Base-by-base conservation (phyloP, 176 grass and related monocot species). In the Coix lacrymajobi region DNA sequence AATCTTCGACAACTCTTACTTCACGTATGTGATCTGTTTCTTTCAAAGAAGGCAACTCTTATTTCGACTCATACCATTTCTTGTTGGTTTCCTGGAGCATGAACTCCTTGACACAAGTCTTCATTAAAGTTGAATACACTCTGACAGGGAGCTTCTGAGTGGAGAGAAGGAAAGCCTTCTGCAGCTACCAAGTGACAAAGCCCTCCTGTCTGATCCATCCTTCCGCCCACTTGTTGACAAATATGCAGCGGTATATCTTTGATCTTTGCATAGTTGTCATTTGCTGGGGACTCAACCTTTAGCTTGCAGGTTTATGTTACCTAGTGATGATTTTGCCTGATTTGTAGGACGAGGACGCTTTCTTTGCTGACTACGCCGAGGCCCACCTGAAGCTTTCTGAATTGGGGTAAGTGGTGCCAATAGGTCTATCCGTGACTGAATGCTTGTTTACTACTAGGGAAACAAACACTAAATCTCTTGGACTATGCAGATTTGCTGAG, bases 371-470 rank as follows among this genome's bases (percentile, higher is more conserved):
- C 63, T 97, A 97, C 8, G 73, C 86, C 1, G 91, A 97, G 85
- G 91, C 94, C 36, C 94, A 97, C 80, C 67, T 89, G 39, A 97
- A 97, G 81, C 94, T 97, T 46, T 97, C 94, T 12, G 94, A 97
- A 80, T 43, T 97, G 70, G 94, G 94, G 94, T 93, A 87, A 82
- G 86, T 64, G 19, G 11, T 71, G 1, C 0, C 46, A 12, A 40
- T 22, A 64, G 32, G 43, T 41, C 70, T 14, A 6, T 4, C 24
- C 0, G 13, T 44, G 68, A 9, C 11, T 29, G 7, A 71, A 17
- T 46, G 37, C 10, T n/a, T 68, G 36, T 6, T 3, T 69, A 13
- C 26, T 63, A 63, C 28, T 63, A 31, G 61, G 5, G 4, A 4
- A n/a, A 38, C 33, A 38, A 6, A 7, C 11, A 44, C 10, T 17